Conservation (phyloP, 805 yeast species). For the Debaryomyces tyrocola region DNA sequence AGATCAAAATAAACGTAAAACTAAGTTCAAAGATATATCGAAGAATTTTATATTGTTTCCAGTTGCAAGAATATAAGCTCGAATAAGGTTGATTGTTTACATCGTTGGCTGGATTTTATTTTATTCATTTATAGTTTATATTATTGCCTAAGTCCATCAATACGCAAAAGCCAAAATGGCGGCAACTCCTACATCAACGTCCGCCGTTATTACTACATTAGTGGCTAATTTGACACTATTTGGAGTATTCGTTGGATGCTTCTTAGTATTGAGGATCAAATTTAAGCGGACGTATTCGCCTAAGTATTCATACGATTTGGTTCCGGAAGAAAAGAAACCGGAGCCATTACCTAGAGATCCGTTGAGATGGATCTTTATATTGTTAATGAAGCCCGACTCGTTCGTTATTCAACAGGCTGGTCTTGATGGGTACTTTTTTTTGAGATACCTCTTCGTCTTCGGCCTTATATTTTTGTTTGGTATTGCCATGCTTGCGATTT, state of each 20-base stretch:
- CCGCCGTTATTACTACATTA: conserved; percentile 71
- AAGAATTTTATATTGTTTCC: too few species aligned
- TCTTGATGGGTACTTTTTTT: conserved; percentile 89
- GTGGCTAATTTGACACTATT: conserved; percentile 67
- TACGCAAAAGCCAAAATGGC: background rate
- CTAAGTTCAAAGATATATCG: too few species aligned
- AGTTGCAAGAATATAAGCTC: too few species aligned
- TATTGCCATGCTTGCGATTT: conserved; percentile 58
- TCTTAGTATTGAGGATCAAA: conserved; percentile 64
- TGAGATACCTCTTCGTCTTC: conserved; percentile 70
- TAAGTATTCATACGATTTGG: conserved; percentile 64
- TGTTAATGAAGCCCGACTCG: conserved; percentile 66
- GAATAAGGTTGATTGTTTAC: too few species aligned
- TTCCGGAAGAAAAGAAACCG: conserved; percentile 61
- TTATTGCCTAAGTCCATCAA: background rate
- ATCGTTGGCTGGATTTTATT: too few species aligned
- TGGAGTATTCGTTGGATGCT: conserved; percentile 57
- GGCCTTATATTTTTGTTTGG: conserved; percentile 45
- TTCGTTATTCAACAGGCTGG: conserved; percentile 86
- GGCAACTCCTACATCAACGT: conserved; percentile 49
- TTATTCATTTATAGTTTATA: too few species aligned
- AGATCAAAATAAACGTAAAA: too few species aligned
- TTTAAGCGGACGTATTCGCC: conserved; percentile 82
- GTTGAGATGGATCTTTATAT: conserved; percentile 65
- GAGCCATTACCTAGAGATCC: conserved; percentile 71